Percentiles rank a stretch among this genome's conserved stretches.
These are phyloP conservation scores for Rhodomyrtus tomentosa DNA, from an alignment of 345 rosid genomes.

Conservation along the genomic window DNA sequence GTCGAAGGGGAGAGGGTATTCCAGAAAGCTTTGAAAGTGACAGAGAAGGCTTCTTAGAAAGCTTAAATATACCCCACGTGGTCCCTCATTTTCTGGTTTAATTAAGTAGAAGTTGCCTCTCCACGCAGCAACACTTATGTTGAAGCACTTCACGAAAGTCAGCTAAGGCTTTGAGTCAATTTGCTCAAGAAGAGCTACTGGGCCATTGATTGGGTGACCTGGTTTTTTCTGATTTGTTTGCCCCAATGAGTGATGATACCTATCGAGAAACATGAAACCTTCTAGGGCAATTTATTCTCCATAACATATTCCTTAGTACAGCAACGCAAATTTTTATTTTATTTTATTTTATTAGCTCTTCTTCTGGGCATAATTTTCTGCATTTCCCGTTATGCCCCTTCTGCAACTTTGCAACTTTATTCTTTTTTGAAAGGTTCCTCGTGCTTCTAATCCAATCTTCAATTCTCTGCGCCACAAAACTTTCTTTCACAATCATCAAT, in stretches of 20 bases:
- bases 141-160: neutral
- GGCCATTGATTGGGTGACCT: neutral
- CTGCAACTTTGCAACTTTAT: neutral
- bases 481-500: neutral
- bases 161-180: neutral
- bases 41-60: neutral
- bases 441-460: neutral
- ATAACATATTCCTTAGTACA: neutral
- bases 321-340: neutral
- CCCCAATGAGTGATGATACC: neutral
- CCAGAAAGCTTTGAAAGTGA: neutral
- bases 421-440: neutral
- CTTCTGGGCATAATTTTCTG: neutral
- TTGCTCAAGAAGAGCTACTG: neutral
- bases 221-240: neutral
- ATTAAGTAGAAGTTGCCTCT: neutral
- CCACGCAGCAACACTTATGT: neutral
- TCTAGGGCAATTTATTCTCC: neutral
- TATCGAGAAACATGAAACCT: neutral
- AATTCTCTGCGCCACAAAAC: neutral
- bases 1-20: neutral
- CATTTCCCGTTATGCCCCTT: slow-evolving; percentile 1
- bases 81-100: neutral
- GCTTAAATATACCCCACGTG: neutral
- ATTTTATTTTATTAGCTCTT: neutral